Evolutionary conservation across 768 basidiomycete genomes (phyloP).

Genomic region (Rhodotorula taiwanensis): DNA sequence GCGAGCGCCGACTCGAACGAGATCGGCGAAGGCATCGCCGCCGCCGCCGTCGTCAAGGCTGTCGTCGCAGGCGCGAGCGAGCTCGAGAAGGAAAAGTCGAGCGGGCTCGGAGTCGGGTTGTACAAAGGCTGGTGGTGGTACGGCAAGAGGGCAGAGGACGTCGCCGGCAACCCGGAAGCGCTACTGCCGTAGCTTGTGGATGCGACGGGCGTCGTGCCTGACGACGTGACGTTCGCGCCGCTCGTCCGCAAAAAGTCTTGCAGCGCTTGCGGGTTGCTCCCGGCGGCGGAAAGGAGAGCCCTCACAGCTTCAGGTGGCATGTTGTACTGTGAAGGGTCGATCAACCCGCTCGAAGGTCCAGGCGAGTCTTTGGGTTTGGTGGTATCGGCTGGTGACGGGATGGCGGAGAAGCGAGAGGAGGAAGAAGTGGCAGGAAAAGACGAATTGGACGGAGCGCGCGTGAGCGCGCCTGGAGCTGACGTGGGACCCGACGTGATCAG

Average conservation of each 20-base stretch:
- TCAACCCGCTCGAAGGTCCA: neutral
- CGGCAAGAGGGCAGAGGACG: neutral
- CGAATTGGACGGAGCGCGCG: neutral
- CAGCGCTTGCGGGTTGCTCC: conserved; percentile 16
- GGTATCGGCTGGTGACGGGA: conserved; percentile 9
- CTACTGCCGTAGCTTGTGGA: neutral
- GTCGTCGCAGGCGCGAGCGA: too few relatives aligned
- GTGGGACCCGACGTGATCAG: neutral
- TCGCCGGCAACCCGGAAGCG: too few relatives aligned
- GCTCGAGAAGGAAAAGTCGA: neutral
- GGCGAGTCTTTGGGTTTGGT: conserved; percentile 1
- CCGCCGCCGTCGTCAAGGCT: too few relatives aligned
- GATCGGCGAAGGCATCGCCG: neutral
- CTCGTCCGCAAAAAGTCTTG: conserved; percentile 2
- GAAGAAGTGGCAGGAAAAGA: conserved; percentile 8
- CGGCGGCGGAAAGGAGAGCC: conserved; percentile 14
- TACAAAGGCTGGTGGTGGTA: neutral
- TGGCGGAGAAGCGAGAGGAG: conserved; percentile 24
- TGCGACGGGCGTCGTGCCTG: neutral
- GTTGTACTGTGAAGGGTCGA: conserved; percentile 14
- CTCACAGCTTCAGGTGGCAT: conserved; percentile 24
- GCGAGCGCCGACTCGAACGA: conserved; percentile 7
- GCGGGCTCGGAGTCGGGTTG: conserved; percentile 3
- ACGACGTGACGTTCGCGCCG: too few relatives aligned
- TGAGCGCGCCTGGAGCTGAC: neutral